phyloP scores from a whole-genome alignment of 2,329 filamentous ascomycete species.

The Tolypocladium guangdongense region DNA sequence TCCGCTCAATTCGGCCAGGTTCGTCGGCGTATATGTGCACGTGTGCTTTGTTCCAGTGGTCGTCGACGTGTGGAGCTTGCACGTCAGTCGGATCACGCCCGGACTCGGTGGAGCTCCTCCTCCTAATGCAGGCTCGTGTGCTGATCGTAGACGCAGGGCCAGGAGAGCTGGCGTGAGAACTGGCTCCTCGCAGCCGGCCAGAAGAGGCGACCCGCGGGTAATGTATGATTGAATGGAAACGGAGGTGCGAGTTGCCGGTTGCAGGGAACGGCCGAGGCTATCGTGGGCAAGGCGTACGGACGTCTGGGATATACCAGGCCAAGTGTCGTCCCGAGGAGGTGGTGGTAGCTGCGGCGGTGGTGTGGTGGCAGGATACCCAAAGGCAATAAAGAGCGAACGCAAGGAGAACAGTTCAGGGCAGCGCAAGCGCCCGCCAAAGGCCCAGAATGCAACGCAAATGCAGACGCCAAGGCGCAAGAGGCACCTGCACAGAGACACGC shows the following conservation, averaged over 20 bases:
- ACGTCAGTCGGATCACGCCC: not conserved
- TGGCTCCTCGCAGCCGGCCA: not conserved
- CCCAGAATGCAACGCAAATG: not conserved
- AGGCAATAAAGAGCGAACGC: not conserved
- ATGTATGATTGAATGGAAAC: not conserved
- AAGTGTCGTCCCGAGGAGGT: not conserved
- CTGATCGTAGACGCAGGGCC: not conserved
- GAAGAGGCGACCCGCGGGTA: not conserved
- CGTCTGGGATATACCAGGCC: not conserved
- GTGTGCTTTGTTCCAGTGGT: not conserved
- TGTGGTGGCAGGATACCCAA: not conserved
- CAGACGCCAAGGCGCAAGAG: not conserved
- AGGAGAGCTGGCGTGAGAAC: not conserved
- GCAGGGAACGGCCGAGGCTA: not conserved
- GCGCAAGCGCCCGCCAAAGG: constrained; percentile 3
- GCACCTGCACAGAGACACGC: not conserved
- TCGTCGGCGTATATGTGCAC: not conserved
- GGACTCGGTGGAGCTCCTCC: not conserved
- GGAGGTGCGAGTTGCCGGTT: not conserved
- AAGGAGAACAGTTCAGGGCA: not conserved
- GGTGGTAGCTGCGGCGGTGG: not conserved
- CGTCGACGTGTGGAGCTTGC: not conserved
- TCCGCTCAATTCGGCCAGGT: not conserved
- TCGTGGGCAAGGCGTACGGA: not conserved
- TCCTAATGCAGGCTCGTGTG: not conserved